Conservation (phyloP, 2,329 filamentous ascomycete species). For the Aspergillus amoenus region DNA sequence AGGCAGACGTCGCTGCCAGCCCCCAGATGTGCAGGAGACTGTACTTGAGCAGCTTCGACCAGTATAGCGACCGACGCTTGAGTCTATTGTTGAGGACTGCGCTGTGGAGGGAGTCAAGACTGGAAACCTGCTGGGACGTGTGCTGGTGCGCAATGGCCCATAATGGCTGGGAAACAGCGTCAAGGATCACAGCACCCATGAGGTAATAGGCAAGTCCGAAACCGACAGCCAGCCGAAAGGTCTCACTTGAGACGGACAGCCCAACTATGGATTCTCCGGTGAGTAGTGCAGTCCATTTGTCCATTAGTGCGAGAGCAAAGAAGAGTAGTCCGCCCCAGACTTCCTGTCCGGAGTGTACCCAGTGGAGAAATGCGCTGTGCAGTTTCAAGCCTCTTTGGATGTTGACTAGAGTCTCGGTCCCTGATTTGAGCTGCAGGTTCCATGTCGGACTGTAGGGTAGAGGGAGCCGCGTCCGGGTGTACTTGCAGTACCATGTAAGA, state of each 20-base stretch:
- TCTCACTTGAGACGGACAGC: slow-evolving; percentile 36
- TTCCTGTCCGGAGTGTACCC: slow-evolving; percentile 55
- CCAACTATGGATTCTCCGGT: slow-evolving; percentile 45
- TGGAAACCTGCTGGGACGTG: slow-evolving; percentile 7
- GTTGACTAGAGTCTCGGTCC: slow-evolving; percentile 52
- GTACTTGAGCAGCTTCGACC: slow-evolving; percentile 50
- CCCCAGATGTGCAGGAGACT: slow-evolving; percentile 54
- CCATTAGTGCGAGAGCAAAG: slow-evolving; percentile 55
- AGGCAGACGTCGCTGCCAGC: slow-evolving; percentile 45
- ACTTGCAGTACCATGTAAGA: slow-evolving; percentile 52
- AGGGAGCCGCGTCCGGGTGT: slow-evolving; percentile 41
- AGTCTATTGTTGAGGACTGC: slow-evolving; percentile 42
- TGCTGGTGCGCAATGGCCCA: slow-evolving; percentile 8
- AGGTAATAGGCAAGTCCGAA: slow-evolving; percentile 58
- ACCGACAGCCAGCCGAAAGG: slow-evolving; percentile 49
- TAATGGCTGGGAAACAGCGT: slow-evolving; percentile 38
- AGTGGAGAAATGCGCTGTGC: slow-evolving; percentile 58
- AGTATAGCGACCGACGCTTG: slow-evolving; percentile 48
- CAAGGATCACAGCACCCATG: slow-evolving; percentile 56
- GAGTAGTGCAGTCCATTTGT: slow-evolving; percentile 55
- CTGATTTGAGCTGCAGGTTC: slow-evolving; percentile 56
- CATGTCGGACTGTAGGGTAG: slow-evolving; percentile 56
- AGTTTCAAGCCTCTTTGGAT: slow-evolving; percentile 56
- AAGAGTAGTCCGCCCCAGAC: slow-evolving; percentile 54
- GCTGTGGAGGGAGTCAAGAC: neutral